Conservation (phyloP, 1,284 basidiomycete genomes). For the Mycena sp. region DNA sequence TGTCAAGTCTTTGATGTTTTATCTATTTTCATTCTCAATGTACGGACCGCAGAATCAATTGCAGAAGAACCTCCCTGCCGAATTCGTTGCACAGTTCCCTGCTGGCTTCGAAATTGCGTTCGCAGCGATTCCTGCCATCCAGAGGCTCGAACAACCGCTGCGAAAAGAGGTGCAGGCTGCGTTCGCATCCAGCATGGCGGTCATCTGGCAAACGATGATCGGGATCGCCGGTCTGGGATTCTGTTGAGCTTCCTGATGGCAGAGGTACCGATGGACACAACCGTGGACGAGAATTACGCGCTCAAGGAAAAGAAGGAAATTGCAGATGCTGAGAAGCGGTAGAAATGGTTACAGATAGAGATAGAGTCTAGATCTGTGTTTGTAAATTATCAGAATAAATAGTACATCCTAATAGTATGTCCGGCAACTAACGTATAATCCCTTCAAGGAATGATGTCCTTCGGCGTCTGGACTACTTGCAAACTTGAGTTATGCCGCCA, state of each 20-base stretch:
- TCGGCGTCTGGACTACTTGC: too few species aligned
- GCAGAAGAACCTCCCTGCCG: slow-evolving; percentile 41
- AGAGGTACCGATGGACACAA: slow-evolving; percentile 41
- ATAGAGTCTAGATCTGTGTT: too few species aligned
- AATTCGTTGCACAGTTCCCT: slow-evolving; percentile 43
- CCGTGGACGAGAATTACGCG: slow-evolving; percentile 39
- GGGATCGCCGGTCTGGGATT: slow-evolving; percentile 46
- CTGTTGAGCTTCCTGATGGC: slow-evolving; percentile 43
- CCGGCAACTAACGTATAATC: too few species aligned
- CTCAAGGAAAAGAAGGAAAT: slow-evolving; percentile 23
- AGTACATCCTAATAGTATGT: too few species aligned
- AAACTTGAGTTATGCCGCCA: too few species aligned
- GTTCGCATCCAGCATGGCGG: slow-evolving; percentile 44
- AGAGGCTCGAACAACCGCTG: slow-evolving; percentile 43
- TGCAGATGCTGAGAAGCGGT: too few species aligned
- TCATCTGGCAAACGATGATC: slow-evolving; percentile 47
- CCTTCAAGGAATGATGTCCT: too few species aligned
- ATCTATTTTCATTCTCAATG: not conserved
- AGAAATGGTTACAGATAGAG: too few species aligned
- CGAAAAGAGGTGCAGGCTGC: slow-evolving; percentile 43
- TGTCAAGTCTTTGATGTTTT: too few species aligned
- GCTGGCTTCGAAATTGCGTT: slow-evolving; percentile 44
- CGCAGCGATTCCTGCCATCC: slow-evolving; percentile 47
- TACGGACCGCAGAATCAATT: slow-evolving; percentile 46
- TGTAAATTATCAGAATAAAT: too few species aligned